phyloP scores from a whole-genome alignment of 306 rosid genomes.

The Mucuna pruriens region DNA sequence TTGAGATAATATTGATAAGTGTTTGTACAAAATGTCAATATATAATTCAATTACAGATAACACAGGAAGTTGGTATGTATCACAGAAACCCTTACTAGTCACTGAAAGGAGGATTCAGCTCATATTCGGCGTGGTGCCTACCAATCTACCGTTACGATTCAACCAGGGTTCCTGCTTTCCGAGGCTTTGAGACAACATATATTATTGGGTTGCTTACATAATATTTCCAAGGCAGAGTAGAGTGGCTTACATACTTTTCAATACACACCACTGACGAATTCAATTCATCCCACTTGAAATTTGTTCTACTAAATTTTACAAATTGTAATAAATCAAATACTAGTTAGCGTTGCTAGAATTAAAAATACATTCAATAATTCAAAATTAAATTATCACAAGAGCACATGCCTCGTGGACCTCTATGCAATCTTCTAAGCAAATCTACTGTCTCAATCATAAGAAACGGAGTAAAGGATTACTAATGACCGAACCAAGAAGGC shows the following conservation, averaged over 20 bases:
- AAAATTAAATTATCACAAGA: not conserved
- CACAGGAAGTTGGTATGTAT: not conserved
- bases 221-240: not conserved
- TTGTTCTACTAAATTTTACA: not conserved
- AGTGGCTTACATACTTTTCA: not conserved
- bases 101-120: not conserved
- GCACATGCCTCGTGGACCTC: not conserved
- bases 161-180: not conserved
- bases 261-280: not conserved
- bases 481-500: not conserved
- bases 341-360: not conserved
- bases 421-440: not conserved
- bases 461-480: not conserved
- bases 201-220: not conserved
- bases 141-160: not conserved
- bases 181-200: not conserved
- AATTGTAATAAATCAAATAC: not conserved
- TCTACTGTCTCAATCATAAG: not conserved
- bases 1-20: too few species aligned
- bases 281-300: not conserved
- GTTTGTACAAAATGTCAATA: not conserved
- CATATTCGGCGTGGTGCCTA: not conserved
- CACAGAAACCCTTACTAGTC: not conserved
- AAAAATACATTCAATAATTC: not conserved
- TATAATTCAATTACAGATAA: not conserved